Conservation (phyloP, 768 basidiomycete species). For the Tulasnella sp. region DNA sequence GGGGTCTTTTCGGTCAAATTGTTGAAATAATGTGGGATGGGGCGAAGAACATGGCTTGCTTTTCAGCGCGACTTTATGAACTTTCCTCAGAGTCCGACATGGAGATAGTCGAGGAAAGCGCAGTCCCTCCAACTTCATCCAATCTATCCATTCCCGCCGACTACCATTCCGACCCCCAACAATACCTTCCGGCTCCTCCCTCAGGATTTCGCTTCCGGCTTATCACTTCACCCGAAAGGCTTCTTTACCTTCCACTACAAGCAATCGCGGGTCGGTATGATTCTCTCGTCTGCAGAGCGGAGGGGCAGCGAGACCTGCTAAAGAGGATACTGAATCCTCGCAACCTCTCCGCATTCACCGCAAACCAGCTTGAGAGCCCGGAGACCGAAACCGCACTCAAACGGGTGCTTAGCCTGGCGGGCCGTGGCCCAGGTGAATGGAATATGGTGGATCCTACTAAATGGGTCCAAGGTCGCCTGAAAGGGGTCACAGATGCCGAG, state of each 20-base stretch:
- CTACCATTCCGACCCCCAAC: background rate
- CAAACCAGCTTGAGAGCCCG: background rate
- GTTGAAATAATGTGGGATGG: conserved; percentile 5
- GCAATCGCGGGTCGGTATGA: conserved; percentile 30
- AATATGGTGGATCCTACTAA: background rate
- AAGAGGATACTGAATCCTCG: conserved; percentile 10
- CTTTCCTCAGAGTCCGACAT: background rate
- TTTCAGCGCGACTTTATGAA: conserved; percentile 14
- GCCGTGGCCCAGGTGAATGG: conserved; percentile 5
- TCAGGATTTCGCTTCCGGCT: conserved; percentile 23
- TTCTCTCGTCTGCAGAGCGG: conserved; percentile 1
- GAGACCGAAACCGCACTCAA: background rate
- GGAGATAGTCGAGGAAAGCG: background rate
- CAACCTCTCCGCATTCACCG: background rate
- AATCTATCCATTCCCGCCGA: conserved; percentile 8
- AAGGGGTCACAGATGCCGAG: background rate
- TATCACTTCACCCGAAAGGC: background rate
- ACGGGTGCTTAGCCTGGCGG: background rate
- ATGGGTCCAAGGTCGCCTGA: conserved; percentile 1
- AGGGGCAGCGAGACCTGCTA: conserved; percentile 1
- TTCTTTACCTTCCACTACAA: conserved; percentile 21
- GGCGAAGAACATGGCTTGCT: conserved; percentile 1
- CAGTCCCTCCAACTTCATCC: background rate
- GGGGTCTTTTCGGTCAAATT: conserved; percentile 9
- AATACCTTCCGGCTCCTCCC: conserved; percentile 28